A percentile compares a stretch with the other conserved stretches of the same genome.
phyloP scores from a whole-genome alignment of 2,329 filamentous ascomycete species.

The Monilinia laxa region DNA sequence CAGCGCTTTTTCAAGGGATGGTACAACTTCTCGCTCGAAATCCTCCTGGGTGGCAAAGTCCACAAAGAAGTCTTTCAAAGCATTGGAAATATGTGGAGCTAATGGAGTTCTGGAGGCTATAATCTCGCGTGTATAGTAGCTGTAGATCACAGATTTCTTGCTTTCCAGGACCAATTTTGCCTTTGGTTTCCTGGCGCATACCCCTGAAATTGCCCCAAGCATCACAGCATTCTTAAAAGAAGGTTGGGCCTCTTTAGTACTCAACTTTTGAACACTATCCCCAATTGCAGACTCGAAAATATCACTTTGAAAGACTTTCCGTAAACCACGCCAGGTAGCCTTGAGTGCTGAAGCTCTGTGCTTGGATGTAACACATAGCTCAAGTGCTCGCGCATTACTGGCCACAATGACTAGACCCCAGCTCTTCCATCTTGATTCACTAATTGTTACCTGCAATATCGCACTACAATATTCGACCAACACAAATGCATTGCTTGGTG shows the following conservation, averaged over 20 bases:
- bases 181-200: constrained; percentile 69
- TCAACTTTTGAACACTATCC: constrained; percentile 64
- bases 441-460: constrained; percentile 69
- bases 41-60: constrained; percentile 73
- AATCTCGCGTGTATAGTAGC: constrained; percentile 83
- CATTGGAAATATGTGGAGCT: constrained; percentile 68
- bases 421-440: constrained; percentile 60
- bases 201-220: constrained; percentile 83
- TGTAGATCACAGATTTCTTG: constrained; percentile 70
- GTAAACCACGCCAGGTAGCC: constrained; percentile 75
- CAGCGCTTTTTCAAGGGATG: constrained; percentile 83
- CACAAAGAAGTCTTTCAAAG: constrained; percentile 78
- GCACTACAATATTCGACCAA: constrained; percentile 87
- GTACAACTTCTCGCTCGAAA: constrained; percentile 71
- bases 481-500: constrained; percentile 79
- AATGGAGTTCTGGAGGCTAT: constrained; percentile 73
- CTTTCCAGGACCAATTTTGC: constrained; percentile 62
- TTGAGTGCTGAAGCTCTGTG: constrained; percentile 72
- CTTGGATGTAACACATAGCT: constrained; percentile 70
- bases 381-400: constrained; percentile 70
- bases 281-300: constrained; percentile 33
- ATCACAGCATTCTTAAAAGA: constrained; percentile 71
- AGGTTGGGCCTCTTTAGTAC: constrained; percentile 64
- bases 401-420: constrained; percentile 65
- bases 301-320: constrained; percentile 66